These are phyloP conservation scores for Priceomyces medius DNA, from an alignment of 805 yeast genomes.

Conservation along the genomic window DNA sequence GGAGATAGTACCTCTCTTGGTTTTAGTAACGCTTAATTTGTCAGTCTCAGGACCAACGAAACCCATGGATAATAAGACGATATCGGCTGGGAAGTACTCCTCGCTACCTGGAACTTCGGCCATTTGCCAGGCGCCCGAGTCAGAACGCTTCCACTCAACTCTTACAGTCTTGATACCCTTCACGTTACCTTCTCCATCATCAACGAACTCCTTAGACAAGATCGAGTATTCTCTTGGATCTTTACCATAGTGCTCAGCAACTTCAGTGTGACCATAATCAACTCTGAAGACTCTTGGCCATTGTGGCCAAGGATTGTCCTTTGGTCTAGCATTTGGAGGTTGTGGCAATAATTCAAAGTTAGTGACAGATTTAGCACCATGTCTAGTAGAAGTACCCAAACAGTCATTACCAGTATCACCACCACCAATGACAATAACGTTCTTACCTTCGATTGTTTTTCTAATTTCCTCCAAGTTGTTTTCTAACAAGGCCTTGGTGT, in stretches of 20 bases:
- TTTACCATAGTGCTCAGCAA: slow-evolving; percentile 88
- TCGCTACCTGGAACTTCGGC: slow-evolving; percentile 94
- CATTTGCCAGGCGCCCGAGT: slow-evolving; percentile 98
- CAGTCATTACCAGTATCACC: slow-evolving; percentile 99
- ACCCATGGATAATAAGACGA: slow-evolving; percentile 94
- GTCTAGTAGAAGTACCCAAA: slow-evolving; percentile 95
- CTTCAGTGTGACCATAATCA: slow-evolving; percentile 97
- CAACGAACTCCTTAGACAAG: slow-evolving; percentile 91
- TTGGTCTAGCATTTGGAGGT: slow-evolving; percentile 82
- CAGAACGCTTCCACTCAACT: slow-evolving; percentile 97
- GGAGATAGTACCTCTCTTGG: slow-evolving; percentile 81
- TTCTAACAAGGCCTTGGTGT: slow-evolving; percentile 86
- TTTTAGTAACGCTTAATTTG: slow-evolving; percentile 63
- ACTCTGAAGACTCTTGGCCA: slow-evolving; percentile 98
- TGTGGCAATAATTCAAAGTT: slow-evolving; percentile 94
- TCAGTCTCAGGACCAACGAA: slow-evolving; percentile 94
- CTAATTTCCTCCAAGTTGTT: slow-evolving; percentile 77
- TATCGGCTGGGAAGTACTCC: slow-evolving; percentile 91
- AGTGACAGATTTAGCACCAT: slow-evolving; percentile 90
- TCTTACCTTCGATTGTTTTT: slow-evolving; percentile 72
- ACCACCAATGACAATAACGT: slow-evolving; percentile 97
- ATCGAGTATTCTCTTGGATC: slow-evolving; percentile 98
- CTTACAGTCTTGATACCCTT: slow-evolving; percentile 94
- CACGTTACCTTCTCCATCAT: slow-evolving; percentile 92
- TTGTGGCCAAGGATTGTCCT: slow-evolving; percentile 99